These are phyloP conservation scores for Talaromyces trachyspermus DNA, from an alignment of 495 filamentous ascomycete species.

Conservation along the genomic window DNA sequence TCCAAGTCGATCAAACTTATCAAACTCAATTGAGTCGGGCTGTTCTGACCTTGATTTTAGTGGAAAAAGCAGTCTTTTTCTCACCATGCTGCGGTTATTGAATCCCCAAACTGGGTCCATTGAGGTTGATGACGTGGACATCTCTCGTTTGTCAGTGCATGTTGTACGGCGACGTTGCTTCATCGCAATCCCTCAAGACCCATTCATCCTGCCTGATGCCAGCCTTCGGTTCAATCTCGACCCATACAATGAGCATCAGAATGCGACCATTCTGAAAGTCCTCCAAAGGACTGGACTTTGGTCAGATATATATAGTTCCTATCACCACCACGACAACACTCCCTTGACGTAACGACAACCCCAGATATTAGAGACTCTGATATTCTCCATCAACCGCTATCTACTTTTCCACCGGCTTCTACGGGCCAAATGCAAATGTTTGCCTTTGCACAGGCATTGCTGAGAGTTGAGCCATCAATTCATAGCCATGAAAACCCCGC, in stretches of 20 bases:
- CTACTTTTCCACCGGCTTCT: background rate
- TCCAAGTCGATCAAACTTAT: background rate
- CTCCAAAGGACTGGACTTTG: slow-evolving; percentile 34
- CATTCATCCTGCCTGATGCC: slow-evolving; percentile 42
- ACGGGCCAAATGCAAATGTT: slow-evolving; percentile 1
- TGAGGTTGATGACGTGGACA: slow-evolving; percentile 32
- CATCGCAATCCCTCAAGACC: slow-evolving; percentile 43
- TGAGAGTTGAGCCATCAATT: too few species aligned
- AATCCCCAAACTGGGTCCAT: slow-evolving; percentile 25
- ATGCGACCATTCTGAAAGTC: slow-evolving; percentile 25
- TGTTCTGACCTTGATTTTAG: too few species aligned
- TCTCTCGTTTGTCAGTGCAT: slow-evolving; percentile 9
- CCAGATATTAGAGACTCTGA: background rate
- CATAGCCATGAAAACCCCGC: too few species aligned
- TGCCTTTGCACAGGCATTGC: slow-evolving; percentile 3
- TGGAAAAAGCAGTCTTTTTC: slow-evolving; percentile 34
- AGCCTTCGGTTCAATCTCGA: slow-evolving; percentile 41
- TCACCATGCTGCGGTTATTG: slow-evolving; percentile 37
- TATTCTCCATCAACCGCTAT: background rate
- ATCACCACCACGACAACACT: slow-evolving; percentile 10
- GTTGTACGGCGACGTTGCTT: slow-evolving; percentile 18
- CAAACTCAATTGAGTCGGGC: background rate
- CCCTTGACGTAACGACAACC: background rate
- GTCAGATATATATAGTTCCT: too few species aligned
- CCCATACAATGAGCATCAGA: slow-evolving; percentile 19